Base-by-base conservation (phyloP, 257 asterid species). In the Perilla frutescens region DNA sequence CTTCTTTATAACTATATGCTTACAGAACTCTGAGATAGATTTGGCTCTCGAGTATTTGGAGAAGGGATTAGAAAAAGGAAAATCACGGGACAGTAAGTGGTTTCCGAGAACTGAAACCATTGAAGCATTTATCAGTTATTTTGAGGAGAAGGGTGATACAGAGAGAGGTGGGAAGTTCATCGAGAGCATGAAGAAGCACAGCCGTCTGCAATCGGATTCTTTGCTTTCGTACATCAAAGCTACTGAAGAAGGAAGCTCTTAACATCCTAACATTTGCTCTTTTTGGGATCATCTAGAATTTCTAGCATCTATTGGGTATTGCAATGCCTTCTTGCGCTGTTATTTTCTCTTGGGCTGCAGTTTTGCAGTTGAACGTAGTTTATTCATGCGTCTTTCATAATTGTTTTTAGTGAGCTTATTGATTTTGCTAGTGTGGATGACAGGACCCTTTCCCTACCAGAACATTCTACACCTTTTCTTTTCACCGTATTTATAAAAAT, bases 21-120 rank as follows among this genome's bases (percentile, higher is more conserved):
- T 88, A 10, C 85, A 79, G 74, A 88, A 72, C 11, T 12, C 56
- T 40, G 78, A 86, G 66, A 80, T 88, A 8, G 96, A 87, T 79
- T 66, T 62, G 69, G 96, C 92, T 72, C 65, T 92, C 74, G 74
- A 87, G 70, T 83, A 92, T 82, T 70, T 92, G 84, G 90, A 88
- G 62, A 77, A 41, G 77, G 96, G 89, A 15, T 80, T 83, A 26
- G 62, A 72, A 26, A 84, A 73, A 75, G 77, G 77, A 43, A 73
- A 51, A 56, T 59, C 63, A 1, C 63, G 71, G 75, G 69, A 73
- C 11, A 77, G 37, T 6, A 70, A 66, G 11, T 84, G 86, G 87
- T 84, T 88, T 75, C 96, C 93, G 3, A 69, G 68, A 7, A 83
- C 78, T 62, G 91, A 90, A 71, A 80, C 93, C 5, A 40, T 87